Conservation (phyloP, 2,329 filamentous ascomycete species). For the Ascochyta koolunga region DNA sequence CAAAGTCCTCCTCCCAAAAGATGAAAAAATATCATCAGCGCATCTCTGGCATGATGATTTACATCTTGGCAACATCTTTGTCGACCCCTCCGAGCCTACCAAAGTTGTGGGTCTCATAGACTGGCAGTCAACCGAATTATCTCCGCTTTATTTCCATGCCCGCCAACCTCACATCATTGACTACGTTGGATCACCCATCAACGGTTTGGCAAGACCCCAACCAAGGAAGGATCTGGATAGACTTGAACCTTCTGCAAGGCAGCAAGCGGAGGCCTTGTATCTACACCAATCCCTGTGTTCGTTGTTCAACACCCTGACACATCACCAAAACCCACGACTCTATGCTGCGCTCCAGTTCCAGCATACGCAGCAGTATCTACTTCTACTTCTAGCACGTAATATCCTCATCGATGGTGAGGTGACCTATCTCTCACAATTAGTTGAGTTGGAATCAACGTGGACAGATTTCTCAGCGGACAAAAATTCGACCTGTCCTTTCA, state of each 20-base stretch:
- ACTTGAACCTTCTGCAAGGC: conserved; percentile 26
- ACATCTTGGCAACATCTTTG: conserved; percentile 48
- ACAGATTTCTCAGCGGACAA: conserved; percentile 23
- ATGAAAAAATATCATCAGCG: conserved; percentile 28
- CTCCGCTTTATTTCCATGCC: conserved; percentile 48
- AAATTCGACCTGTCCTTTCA: conserved; percentile 23
- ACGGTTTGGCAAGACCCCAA: conserved; percentile 36
- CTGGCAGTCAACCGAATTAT: conserved; percentile 43
- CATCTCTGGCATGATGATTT: conserved; percentile 49
- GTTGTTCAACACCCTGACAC: conserved; percentile 20
- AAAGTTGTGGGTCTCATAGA: conserved; percentile 43
- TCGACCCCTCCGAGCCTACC: conserved; percentile 40
- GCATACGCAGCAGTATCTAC: conserved; percentile 31
- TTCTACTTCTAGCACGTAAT: conserved; percentile 42
- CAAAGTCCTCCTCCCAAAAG: conserved; percentile 33
- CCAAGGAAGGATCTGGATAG: conserved; percentile 28
- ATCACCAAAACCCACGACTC: conserved; percentile 30
- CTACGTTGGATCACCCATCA: conserved; percentile 38
- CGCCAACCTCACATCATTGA: conserved; percentile 43
- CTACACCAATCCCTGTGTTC: conserved; percentile 10
- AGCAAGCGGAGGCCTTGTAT: conserved; percentile 33
- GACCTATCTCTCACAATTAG: conserved; percentile 31
- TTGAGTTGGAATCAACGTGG: conserved; percentile 37
- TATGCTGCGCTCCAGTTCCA: conserved; percentile 42
- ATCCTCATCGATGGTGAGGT: conserved; percentile 46